Percentiles rank a stretch among this genome's conserved stretches.
phyloP scores from a whole-genome alignment of 1,284 basidiomycete genomes.

The Athelia psychrophila region DNA sequence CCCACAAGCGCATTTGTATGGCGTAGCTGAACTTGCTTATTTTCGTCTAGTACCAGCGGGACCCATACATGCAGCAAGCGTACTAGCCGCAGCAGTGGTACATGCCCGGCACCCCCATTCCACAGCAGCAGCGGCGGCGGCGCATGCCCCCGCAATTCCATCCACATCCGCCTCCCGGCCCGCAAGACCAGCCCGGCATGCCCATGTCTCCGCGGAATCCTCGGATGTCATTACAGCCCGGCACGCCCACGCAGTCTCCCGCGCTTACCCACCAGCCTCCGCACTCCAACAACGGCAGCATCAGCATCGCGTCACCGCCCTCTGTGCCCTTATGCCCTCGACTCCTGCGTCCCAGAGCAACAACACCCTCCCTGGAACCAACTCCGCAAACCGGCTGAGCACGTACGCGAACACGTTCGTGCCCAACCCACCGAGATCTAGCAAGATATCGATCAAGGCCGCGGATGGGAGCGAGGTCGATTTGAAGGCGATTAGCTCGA shows the following conservation, averaged over 20 bases:
- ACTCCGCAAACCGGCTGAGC: slow-evolving; percentile 46
- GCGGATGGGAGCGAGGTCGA: slow-evolving; percentile 59
- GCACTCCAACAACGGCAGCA: slow-evolving; percentile 44
- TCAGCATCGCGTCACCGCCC: slow-evolving; percentile 54
- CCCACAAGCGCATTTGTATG: too few relatives aligned
- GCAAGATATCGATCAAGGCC: slow-evolving; percentile 51
- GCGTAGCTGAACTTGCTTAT: too few relatives aligned
- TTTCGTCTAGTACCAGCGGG: too few relatives aligned
- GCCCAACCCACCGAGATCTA: slow-evolving; percentile 33
- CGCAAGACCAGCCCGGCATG: slow-evolving; percentile 38
- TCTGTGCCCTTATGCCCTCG: slow-evolving; percentile 42
- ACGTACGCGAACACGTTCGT: slow-evolving; percentile 63
- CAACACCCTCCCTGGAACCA: slow-evolving; percentile 37
- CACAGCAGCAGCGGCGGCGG: background rate
- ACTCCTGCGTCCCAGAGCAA: slow-evolving; percentile 49
- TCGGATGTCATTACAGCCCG: slow-evolving; percentile 49
- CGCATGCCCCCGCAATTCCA: slow-evolving; percentile 11
- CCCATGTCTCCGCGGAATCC: slow-evolving; percentile 66
- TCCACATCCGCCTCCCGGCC: slow-evolving; percentile 27
- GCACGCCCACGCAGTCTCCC: slow-evolving; percentile 62
- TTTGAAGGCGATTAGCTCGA: slow-evolving; percentile 48
- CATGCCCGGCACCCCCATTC: too few relatives aligned
- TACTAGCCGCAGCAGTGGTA: too few relatives aligned
- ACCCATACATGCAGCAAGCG: too few relatives aligned
- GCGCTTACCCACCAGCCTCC: slow-evolving; percentile 42